A percentile compares a stretch with the other conserved stretches of the same genome.
These are phyloP conservation scores for Phytopythium helicoides DNA, from an alignment of 352 stramenopile species.

Conservation along the genomic window DNA sequence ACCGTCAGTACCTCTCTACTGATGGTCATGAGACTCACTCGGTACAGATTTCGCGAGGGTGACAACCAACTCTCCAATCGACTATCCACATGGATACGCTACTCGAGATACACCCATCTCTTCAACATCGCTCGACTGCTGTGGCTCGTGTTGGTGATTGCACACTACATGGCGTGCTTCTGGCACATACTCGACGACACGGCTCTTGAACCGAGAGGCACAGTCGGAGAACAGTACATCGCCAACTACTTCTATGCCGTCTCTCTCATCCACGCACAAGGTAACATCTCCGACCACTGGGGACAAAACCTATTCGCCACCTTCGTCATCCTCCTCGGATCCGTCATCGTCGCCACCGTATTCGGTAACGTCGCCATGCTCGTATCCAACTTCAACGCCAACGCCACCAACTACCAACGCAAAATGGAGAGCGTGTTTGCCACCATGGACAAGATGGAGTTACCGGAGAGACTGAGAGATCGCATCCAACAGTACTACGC, in stretches of 20 bases:
- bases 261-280: constrained; percentile 50
- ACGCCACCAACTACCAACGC: constrained; percentile 48
- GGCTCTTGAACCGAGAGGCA: neutral
- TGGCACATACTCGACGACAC: constrained; percentile 36
- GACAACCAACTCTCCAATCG: constrained; percentile 16
- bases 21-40: constrained; percentile 14
- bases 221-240: constrained; percentile 20
- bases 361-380: constrained; percentile 63
- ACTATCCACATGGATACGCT: constrained; percentile 20
- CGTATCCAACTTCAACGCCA: constrained; percentile 59
- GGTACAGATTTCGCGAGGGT: constrained; percentile 11
- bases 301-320: constrained; percentile 41
- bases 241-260: constrained; percentile 29
- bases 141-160: constrained; percentile 28
- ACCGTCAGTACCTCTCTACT: constrained; percentile 20
- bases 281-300: constrained; percentile 19
- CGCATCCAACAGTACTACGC: too few relatives aligned
- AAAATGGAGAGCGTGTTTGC: constrained; percentile 67
- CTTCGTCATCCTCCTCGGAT: constrained; percentile 40
- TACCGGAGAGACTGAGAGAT: too few relatives aligned
- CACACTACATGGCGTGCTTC: constrained; percentile 45
- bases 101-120: constrained; percentile 38
- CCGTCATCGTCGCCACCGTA: constrained; percentile 52
- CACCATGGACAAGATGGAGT: constrained; percentile 34
- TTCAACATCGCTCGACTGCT: constrained; percentile 39